Evolutionary conservation across 2,329 filamentous ascomycete genomes (phyloP).

Genomic region (Botrytis medusae): DNA sequence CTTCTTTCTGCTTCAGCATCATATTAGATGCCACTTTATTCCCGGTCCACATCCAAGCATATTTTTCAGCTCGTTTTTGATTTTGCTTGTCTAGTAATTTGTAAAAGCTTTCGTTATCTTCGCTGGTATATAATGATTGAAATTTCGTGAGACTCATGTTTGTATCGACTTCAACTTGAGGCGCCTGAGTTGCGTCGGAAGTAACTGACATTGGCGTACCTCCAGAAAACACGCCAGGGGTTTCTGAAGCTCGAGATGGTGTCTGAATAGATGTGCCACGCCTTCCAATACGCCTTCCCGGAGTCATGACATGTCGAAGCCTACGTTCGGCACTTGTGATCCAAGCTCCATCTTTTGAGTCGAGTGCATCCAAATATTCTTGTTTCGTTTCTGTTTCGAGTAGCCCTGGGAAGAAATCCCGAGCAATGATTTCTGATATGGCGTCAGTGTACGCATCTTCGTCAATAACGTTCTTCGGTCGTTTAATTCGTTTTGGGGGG

Average conservation of each 20-base stretch:
- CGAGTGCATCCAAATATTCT: conserved; percentile 88
- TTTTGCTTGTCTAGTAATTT: conserved; percentile 89
- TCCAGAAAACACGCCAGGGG: conserved; percentile 65
- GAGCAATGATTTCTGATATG: conserved; percentile 88
- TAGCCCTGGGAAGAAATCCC: conserved; percentile 94
- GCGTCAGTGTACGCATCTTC: conserved; percentile 92
- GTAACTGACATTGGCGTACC: conserved; percentile 70
- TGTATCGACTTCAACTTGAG: conserved; percentile 59
- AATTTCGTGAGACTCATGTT: conserved; percentile 82
- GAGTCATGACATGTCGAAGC: conserved; percentile 78
- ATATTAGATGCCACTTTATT: conserved; percentile 80
- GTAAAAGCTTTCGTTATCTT: conserved; percentile 98
- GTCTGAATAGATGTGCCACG: conserved; percentile 40
- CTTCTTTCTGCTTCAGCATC: conserved; percentile 66
- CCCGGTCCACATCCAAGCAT: conserved; percentile 84
- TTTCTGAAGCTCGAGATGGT: conserved; percentile 46
- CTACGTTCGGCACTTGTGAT: conserved; percentile 76
- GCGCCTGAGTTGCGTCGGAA: conserved; percentile 42
- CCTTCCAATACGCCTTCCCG: conserved; percentile 52
- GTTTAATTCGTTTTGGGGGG: conserved; percentile 90
- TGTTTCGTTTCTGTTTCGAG: conserved; percentile 82
- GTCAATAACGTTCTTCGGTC: conserved; percentile 82
- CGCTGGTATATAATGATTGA: conserved; percentile 91
- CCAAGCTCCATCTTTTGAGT: conserved; percentile 82
- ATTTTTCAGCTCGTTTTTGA: conserved; percentile 76